phyloP scores from a whole-genome alignment of 192 early-diverging fungal genomes.

The Geranomyces variabilis region DNA sequence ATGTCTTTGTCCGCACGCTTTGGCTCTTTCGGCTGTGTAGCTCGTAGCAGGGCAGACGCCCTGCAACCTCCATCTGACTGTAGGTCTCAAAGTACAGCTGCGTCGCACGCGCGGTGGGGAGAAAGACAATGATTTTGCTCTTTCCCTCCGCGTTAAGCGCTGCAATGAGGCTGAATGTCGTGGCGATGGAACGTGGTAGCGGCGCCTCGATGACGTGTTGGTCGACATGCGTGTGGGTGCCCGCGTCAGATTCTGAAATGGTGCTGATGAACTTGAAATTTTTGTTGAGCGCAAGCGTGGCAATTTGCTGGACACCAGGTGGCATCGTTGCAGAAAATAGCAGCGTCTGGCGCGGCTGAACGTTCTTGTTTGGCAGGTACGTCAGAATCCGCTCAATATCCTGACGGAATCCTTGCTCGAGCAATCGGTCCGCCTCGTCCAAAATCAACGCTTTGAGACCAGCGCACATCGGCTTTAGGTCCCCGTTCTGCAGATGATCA shows the following conservation, averaged over 20 bases:
- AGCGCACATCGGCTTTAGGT: conserved; percentile 37
- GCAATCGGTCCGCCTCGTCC: conserved; percentile 93
- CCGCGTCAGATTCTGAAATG: conserved; percentile 81
- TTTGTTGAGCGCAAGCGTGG: conserved; percentile 81
- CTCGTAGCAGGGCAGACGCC: conserved; percentile 24
- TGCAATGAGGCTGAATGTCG: conserved; percentile 69
- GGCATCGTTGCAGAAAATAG: conserved; percentile 95
- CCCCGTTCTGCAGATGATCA: conserved; percentile 76
- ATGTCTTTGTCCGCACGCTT: conserved; percentile 64
- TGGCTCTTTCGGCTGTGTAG: conserved; percentile 72
- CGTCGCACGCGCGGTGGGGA: conserved; percentile 70
- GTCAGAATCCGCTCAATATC: conserved; percentile 90
- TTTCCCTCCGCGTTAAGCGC: conserved; percentile 74
- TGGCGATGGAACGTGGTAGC: conserved; percentile 75
- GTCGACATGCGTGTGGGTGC: conserved; percentile 80
- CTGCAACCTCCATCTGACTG: conserved; percentile 40
- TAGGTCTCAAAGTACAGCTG: conserved; percentile 37
- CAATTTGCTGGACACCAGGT: conserved; percentile 82
- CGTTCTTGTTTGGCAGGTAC: conserved; percentile 72
- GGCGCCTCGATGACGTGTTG: conserved; percentile 81
- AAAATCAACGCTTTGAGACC: conserved; percentile 70
- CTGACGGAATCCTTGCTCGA: conserved; percentile 94
- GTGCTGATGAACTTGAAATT: conserved; percentile 89
- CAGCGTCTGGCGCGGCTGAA: conserved; percentile 82
- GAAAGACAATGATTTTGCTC: conserved; percentile 80